phyloP scores from a whole-genome alignment of 2,329 filamentous ascomycete genomes.

The Botrytis deweyae region DNA sequence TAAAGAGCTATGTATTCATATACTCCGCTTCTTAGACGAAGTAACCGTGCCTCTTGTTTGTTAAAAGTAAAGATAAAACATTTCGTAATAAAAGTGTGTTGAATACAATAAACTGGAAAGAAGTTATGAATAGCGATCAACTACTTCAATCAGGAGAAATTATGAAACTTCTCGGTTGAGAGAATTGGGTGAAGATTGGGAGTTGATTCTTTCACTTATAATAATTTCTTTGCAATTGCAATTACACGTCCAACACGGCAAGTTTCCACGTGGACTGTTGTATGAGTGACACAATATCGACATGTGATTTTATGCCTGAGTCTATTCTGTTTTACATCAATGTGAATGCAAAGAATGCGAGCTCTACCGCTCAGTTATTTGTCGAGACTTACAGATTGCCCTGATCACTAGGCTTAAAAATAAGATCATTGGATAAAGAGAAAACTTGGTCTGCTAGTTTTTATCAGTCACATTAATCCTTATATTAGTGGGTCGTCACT shows the following conservation, averaged over 20 bases:
- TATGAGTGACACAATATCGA: neutral
- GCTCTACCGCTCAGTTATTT: neutral
- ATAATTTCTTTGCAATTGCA: neutral
- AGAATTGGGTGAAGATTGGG: neutral
- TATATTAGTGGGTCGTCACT: neutral
- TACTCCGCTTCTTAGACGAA: neutral
- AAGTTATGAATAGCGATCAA: neutral
- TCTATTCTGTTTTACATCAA: neutral
- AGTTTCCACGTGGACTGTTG: neutral
- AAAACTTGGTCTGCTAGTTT: neutral
- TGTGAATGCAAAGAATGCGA: neutral
- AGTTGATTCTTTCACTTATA: neutral
- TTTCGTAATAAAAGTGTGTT: neutral
- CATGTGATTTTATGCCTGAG: neutral
- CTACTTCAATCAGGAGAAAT: neutral
- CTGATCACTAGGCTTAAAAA: too few relatives aligned
- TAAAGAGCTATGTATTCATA: neutral
- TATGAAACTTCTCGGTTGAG: neutral
- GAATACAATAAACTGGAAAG: neutral
- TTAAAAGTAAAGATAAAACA: neutral
- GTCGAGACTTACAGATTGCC: accelerated
- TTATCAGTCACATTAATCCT: neutral
- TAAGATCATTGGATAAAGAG: neutral
- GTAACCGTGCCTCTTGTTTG: neutral
- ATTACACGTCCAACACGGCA: too few relatives aligned